Evolutionary conservation across 1,139 yeast species (phyloP).

Genomic region (Meyerozyma carpophila): DNA sequence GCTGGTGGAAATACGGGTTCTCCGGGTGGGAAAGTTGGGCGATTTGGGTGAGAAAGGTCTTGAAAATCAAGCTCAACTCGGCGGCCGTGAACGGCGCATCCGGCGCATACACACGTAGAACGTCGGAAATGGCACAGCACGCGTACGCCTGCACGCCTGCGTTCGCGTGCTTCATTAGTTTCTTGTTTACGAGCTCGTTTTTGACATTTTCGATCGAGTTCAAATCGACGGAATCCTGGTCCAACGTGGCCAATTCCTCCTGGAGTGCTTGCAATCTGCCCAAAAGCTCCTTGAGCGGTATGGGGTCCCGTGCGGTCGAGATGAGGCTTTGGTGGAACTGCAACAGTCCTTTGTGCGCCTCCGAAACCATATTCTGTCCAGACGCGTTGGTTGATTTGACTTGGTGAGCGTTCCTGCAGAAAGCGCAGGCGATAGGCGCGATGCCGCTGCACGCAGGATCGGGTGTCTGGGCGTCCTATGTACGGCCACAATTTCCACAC

Average conservation of each 20-base stretch:
- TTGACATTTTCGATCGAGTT: slow-evolving; percentile 24
- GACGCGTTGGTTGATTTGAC: background rate
- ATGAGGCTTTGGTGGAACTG: slow-evolving; percentile 3
- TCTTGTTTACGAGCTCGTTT: slow-evolving; percentile 51
- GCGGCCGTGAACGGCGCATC: slow-evolving; percentile 79
- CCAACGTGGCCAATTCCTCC: slow-evolving; percentile 9
- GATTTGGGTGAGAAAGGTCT: slow-evolving; percentile 59
- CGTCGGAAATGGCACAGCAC: slow-evolving; percentile 73
- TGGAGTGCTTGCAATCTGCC: slow-evolving; percentile 9
- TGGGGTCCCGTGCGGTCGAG: slow-evolving; percentile 7
- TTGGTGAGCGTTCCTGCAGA: background rate
- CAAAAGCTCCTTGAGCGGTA: slow-evolving; percentile 11
- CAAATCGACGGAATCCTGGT: slow-evolving; percentile 7
- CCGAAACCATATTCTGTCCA: background rate
- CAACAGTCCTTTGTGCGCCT: background rate
- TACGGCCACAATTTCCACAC: background rate
- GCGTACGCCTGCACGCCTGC: slow-evolving; percentile 65
- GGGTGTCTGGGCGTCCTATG: background rate
- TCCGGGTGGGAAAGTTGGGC: slow-evolving; percentile 51
- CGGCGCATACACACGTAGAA: slow-evolving; percentile 78
- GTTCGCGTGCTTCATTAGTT: slow-evolving; percentile 57
- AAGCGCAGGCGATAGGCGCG: background rate
- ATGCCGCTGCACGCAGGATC: background rate
- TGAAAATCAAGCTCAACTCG: slow-evolving; percentile 60
- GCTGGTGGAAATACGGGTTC: slow-evolving; percentile 62